Base-by-base conservation (phyloP, 495 filamentous ascomycete species). In the Lepidopterella palustris region DNA sequence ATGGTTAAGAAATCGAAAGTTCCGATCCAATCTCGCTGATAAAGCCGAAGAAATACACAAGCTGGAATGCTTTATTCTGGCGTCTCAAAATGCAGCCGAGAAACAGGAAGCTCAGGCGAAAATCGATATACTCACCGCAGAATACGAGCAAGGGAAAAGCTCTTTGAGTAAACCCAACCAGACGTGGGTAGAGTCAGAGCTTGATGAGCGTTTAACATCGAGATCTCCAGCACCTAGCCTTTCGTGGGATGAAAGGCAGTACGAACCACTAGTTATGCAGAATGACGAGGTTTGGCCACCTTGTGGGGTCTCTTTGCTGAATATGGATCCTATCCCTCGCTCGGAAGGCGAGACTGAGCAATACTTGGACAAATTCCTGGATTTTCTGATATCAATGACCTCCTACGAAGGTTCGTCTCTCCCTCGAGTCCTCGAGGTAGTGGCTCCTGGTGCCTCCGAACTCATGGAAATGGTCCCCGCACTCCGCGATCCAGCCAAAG, bases 161-260 rank as follows among this genome's bases (percentile, higher is more conserved):
- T 3, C 26, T n/a, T 27, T n/a, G 0, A 21, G 4, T 28, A 15
- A 24, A 31, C 23, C 1, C 27, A n/a, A 27, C 13, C 45, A 15
- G 18, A n/a, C n/a, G 8, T 15, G 20, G 4, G 13, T 68, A 3
- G 68, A 72, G 13, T 60, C 68, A 40, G 74, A 72, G 26, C 52
- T 64, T 45, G 80, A 84, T 64, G 82, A 81, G 57, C 64, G 74
- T 29, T 69, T 77, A 50, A 55, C 72, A 18, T 73, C 76, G 18
- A 60, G 60, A 8, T 74, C 76, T 48, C 59, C 72, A 8, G 75
- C 81, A 3, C 78, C 78, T 0, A 35, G 79, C 4, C 72, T 90
- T 1, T 57, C 72, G 51, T 89, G 82, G 82, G 86, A 90, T 66
- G 80, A 78, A 4, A 83, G 87, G 25, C 73, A 71, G 6, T 82